Base-by-base conservation (phyloP, 805 yeast species). In the Yarrowia yakushimensis region DNA sequence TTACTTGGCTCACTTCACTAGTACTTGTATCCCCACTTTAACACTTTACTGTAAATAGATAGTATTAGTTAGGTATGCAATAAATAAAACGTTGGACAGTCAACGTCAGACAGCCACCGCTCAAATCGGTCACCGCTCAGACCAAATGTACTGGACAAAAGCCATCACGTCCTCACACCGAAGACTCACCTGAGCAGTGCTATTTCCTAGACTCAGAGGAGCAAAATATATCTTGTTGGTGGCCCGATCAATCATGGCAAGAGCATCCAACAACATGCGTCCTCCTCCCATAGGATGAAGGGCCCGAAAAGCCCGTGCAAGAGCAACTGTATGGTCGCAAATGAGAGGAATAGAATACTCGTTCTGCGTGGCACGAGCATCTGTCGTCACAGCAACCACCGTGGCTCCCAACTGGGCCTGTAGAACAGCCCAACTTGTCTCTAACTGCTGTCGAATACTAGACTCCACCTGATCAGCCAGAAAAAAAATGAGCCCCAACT, bases 271-370 rank as follows among this genome's bases (percentile, higher is more conserved):
- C 11, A 71, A 66, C 31, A 37, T 55, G 2, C 65, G 28, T 2
- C 74, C 71, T 11, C 76, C 74, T 3, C 76, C 76, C n/a, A 72
- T 61, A 3, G 73, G 74, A 36, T 69, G 71, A 31, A 69, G 37
- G 18, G 69, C 74, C 3, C 71, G 65, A 55, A 74, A 71, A 52
- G 67, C 68, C 18, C 60, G 54, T 9, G 73, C 75, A 5, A 73
- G 68, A 10, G 64, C 64, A 3, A 69, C 70, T 0, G 39, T 20
- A 11, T 66, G 66, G 63, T 72, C 76, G 48, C 66, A 66, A 1
- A 72, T 48, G 17, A 43, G 63, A 6, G 68, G 65, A 20, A 69
- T 31, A 2, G 37, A 33, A 37, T 28, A 36, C 28, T 34, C 23
- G 31, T 52, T 54, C 13, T 27, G 27, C 1, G 48, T 6, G 6